Percentiles rank a stretch among this genome's conserved stretches.
phyloP scores from a whole-genome alignment of 2,329 filamentous ascomycete species.

The Stagonosporopsis chrysanthemi region DNA sequence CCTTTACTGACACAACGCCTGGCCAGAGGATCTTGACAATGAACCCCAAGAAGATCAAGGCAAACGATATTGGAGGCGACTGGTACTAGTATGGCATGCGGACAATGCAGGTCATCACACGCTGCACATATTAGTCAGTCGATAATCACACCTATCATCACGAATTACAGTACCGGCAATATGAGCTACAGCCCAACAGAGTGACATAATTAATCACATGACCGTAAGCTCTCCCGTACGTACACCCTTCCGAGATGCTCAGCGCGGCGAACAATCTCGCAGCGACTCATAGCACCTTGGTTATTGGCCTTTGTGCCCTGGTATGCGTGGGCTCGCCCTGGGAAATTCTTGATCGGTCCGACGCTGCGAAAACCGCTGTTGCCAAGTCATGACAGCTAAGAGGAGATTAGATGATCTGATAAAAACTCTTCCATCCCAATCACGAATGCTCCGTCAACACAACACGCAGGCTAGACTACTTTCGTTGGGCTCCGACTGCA shows the following conservation, averaged over 20 bases:
- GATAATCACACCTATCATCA: background rate
- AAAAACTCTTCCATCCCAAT: slow-evolving; percentile 1
- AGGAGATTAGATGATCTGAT: slow-evolving; percentile 19
- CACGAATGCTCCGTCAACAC: slow-evolving; percentile 2
- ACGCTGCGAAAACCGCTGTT: slow-evolving; percentile 1
- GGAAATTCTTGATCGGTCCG: slow-evolving; percentile 16
- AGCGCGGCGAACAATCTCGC: background rate
- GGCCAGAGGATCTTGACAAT: slow-evolving; percentile 65
- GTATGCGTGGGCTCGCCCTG: too few relatives aligned
- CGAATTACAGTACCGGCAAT: background rate
- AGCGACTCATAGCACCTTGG: background rate
- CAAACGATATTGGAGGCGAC: slow-evolving; percentile 62
- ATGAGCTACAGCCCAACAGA: background rate
- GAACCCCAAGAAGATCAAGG: slow-evolving; percentile 63
- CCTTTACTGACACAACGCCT: slow-evolving; percentile 63
- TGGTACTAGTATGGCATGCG: slow-evolving; percentile 62
- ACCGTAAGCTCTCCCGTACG: background rate
- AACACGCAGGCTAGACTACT: background rate
- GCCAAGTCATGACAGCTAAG: slow-evolving; percentile 9
- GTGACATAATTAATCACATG: background rate
- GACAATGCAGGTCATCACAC: background rate
- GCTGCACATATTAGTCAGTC: background rate
- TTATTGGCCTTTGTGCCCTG: background rate
- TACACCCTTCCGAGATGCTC: background rate
- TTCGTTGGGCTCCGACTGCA: background rate